These are phyloP conservation scores for Elymus sibiricus DNA, from an alignment of 176 grass and related monocot species.

Conservation along the genomic window DNA sequence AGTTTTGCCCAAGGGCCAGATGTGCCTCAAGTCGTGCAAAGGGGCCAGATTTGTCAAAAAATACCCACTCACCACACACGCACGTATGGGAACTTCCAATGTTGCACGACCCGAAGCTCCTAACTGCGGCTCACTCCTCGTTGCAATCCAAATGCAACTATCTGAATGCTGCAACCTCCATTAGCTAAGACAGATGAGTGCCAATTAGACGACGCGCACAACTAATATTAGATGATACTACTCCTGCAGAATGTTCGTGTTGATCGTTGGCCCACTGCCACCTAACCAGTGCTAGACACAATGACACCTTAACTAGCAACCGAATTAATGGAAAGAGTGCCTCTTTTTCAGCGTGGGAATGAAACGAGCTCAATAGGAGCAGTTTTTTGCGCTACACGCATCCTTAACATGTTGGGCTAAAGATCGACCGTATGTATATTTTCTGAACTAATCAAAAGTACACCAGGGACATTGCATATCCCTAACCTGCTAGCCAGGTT, in stretches of 20 bases:
- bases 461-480: neutral
- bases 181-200: neutral
- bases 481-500: neutral
- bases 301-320: neutral
- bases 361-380: neutral
- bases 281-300: neutral
- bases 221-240: too few species aligned
- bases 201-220: neutral
- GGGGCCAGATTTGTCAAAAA: too few species aligned
- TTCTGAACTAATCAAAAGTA: neutral
- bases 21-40: too few species aligned
- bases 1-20: too few species aligned
- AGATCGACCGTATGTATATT: neutral
- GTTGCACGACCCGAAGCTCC: neutral
- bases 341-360: neutral
- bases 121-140: neutral
- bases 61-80: neutral
- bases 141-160: neutral
- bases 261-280: neutral
- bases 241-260: neutral
- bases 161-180: neutral
- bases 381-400: neutral
- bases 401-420: slow-evolving; percentile 5
- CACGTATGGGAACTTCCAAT: neutral
- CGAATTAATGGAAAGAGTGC: neutral